Percentiles rank a stretch among this genome's conserved stretches.
phyloP scores from a whole-genome alignment of 1,284 basidiomycete species.

The Sphagnurus paluster region DNA sequence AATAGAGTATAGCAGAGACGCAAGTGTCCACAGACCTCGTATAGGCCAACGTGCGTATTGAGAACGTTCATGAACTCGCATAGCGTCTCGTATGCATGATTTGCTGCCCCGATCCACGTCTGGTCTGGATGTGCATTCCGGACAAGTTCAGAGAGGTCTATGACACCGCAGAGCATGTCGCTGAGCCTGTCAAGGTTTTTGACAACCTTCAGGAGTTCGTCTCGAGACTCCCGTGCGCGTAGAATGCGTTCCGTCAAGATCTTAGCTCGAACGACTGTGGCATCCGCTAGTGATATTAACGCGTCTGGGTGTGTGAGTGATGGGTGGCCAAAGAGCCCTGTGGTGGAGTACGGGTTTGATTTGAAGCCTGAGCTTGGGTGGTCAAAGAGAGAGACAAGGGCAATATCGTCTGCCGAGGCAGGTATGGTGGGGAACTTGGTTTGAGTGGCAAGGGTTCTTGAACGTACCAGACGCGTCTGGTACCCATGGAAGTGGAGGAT shows the following conservation, averaged over 20 bases:
- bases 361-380: constrained; percentile 44
- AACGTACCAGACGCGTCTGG: constrained; percentile 30
- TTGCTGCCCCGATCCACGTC: constrained; percentile 82
- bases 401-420: constrained; percentile 60
- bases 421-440: constrained; percentile 44
- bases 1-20: constrained; percentile 2
- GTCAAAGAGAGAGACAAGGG: constrained; percentile 73
- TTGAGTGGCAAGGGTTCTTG: constrained; percentile 31
- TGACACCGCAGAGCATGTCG: constrained; percentile 93
- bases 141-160: constrained; percentile 93
- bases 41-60: constrained; percentile 93
- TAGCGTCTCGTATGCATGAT: constrained; percentile 86
- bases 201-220: constrained; percentile 81
- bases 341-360: constrained; percentile 43
- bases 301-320: constrained; percentile 60
- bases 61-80: constrained; percentile 98
- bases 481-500: constrained; percentile 47
- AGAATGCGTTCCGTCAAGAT: constrained; percentile 75
- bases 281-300: constrained; percentile 64
- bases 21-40: constrained; percentile 60
- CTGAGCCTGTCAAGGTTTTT: constrained; percentile 95
- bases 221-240: constrained; percentile 59
- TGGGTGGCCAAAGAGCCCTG: constrained; percentile 76
- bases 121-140: constrained; percentile 91
- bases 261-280: constrained; percentile 73